Evolutionary conservation across 2,329 filamentous ascomycete species (phyloP).

Genomic region (Albifimbria verrucaria): DNA sequence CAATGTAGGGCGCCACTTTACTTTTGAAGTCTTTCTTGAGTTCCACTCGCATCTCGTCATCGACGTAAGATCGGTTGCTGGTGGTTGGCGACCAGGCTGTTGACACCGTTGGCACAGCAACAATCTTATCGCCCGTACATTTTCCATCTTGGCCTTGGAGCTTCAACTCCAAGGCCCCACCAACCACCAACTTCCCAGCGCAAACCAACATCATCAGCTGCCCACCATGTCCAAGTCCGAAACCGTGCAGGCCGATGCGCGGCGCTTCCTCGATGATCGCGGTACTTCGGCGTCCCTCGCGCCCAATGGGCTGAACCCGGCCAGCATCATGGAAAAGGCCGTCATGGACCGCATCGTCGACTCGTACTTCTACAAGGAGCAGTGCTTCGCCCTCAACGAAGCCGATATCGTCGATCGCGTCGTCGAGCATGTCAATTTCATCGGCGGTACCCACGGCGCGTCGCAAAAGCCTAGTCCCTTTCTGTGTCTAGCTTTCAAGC

Average conservation of each 20-base stretch:
- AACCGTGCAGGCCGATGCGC: slow-evolving; percentile 74
- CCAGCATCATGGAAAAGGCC: slow-evolving; percentile 93
- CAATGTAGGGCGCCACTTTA: no score
- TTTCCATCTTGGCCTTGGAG: background rate
- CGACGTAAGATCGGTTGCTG: background rate
- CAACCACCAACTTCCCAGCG: slow-evolving; percentile 10
- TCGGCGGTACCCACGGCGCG: slow-evolving; percentile 84
- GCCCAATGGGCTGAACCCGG: slow-evolving; percentile 85
- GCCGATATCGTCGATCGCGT: slow-evolving; percentile 83
- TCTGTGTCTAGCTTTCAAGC: slow-evolving; percentile 89
- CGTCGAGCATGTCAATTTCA: slow-evolving; percentile 72
- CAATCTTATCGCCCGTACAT: slow-evolving; percentile 35
- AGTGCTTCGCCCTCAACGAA: slow-evolving; percentile 93
- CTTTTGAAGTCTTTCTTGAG: no score
- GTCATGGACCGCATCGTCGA: slow-evolving; percentile 94
- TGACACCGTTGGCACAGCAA: slow-evolving; percentile 38
- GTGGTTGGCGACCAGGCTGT: slow-evolving; percentile 7
- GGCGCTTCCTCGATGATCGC: slow-evolving; percentile 82
- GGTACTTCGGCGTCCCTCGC: slow-evolving; percentile 74
- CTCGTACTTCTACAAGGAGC: slow-evolving; percentile 97
- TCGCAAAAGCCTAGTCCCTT: slow-evolving; percentile 89
- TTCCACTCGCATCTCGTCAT: slow-evolving; percentile 13
- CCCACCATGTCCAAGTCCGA: slow-evolving; percentile 31
- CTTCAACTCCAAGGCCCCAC: slow-evolving; percentile 12
- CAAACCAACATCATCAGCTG: slow-evolving; percentile 7